These are phyloP conservation scores for Asterophora lycoperdoides DNA, from an alignment of 768 basidiomycete genomes.

Conservation along the genomic window DNA sequence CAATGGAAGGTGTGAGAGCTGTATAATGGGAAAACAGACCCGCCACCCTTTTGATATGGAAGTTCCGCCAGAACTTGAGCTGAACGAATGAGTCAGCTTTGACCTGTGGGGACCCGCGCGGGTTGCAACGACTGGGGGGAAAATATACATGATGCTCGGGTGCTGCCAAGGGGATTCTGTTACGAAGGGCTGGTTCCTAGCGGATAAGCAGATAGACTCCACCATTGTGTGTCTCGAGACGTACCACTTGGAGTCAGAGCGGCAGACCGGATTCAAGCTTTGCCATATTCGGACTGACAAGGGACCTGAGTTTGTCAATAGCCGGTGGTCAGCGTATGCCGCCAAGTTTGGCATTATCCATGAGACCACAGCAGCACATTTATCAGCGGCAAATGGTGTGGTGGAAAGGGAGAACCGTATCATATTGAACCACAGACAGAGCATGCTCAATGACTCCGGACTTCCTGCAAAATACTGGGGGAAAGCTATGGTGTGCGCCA, in stretches of 20 bases:
- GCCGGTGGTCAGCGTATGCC: not conserved
- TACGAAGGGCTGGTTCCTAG: not conserved
- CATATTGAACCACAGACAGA: not conserved
- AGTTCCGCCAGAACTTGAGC: not conserved
- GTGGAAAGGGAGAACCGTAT: not conserved
- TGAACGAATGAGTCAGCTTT: not conserved
- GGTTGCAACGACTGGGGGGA: not conserved
- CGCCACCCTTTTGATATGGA: not conserved
- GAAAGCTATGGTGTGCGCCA: too few relatives aligned
- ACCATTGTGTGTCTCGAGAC: not conserved
- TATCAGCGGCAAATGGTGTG: too few relatives aligned
- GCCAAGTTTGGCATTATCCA: too few relatives aligned
- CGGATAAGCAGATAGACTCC: not conserved
- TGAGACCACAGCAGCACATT: too few relatives aligned
- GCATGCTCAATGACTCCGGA: conserved; percentile 15
- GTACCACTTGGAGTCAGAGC: too few relatives aligned
- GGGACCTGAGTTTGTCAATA: conserved; percentile 1
- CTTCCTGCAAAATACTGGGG: too few relatives aligned
- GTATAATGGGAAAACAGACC: not conserved
- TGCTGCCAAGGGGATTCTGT: not conserved
- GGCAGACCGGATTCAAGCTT: not conserved
- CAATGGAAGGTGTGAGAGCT: too few relatives aligned
- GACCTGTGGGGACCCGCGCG: not conserved
- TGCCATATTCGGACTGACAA: not conserved
- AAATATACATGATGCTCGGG: not conserved